Evolutionary conservation across 768 basidiomycete species (phyloP), one percentile per base, ranked within the genome.

Genomic region (Austroboletus eburneus): DNA sequence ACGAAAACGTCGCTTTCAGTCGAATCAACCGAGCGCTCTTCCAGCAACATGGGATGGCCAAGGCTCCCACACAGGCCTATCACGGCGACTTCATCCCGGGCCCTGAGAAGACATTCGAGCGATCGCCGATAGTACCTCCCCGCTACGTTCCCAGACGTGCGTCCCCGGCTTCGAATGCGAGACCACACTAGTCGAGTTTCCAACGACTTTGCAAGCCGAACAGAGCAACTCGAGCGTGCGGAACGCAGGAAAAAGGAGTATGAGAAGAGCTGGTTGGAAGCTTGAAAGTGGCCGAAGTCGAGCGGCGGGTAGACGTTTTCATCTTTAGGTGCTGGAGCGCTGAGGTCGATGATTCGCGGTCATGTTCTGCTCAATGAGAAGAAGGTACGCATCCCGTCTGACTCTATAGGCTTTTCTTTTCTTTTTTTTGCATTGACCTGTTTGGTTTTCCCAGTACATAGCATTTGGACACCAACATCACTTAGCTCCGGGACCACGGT

Each of bases 71-170:
- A 25, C 83, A 94, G 46, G 94, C 83, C 4, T 98, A 98, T 75
- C 96, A 98, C 62, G 93, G 94, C 20, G 94, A 96, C 75, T 86
- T 79, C 62, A 92, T 97, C 51, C 83, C n/a, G n/a, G n/a, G n/a
- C n/a, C n/a, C 83, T 43, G 91, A 95, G 72, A 87, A 85, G 58
- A 84, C 85, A 29, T 98, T 97, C 78, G 92, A 93, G 63, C 81
- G 87, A n/a, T n/a, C n/a, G n/a, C n/a, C n/a, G n/a, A 47, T 93
- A 91, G 87, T 98, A 92, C 65, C 78, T 99, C 30, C 95, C 95
- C 14, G 74, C 79, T 49, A 83, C 78, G 0, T 75, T 98, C 14
- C 95, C 90, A 0, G 90, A 92, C 58, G 87, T 91, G 44, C 86
- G 88, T 40, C 91, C 78, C 35, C 77, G 72, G 33, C 57, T 52